Base-by-base conservation (phyloP, 345 rosid genomes). In the Ailanthus altissimus region DNA sequence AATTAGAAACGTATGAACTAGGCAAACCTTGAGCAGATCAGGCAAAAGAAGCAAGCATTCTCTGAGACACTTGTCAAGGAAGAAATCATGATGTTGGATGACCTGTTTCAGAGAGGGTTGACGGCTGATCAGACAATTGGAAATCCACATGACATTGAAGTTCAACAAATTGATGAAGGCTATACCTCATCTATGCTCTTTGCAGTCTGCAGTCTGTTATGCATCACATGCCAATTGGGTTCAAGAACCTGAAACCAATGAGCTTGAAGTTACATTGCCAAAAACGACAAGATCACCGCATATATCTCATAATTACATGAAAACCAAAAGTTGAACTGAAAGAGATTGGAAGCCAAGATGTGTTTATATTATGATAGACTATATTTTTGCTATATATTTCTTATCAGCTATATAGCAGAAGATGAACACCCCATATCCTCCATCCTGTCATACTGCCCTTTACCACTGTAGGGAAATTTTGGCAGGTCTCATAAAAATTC, bases 11-110 rank as follows among this genome's bases (percentile, higher is more conserved):
- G 64, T 57, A 47, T n/a, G 59, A 63, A 46, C 63, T 79, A 11
- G 57, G 73, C 86, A 79, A 83, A 95, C 99, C 99, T 93, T 86
- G 72, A 95, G 91, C 73, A 95, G 82, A 70, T 91, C 91, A 25
- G 99, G 99, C 81, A 89, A 90, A 86, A 92, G 98, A 84, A 95
- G 99, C 85, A 95, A 83, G 81, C 99, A 95, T 82, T 93, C 99
- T 89, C 91, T 88, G 69, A 95, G 82, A 83, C 99, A 95, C 81
- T 90, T 95, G 42, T 90, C 92, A 75, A 95, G 99, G 87, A 95
- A 95, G 84, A 89, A 86, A 79, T 93, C 97, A 75, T 95, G 99
- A 79, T 90, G 88, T 57, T 86, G 94, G 78, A 92, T 92, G 78
- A 95, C 91, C 98, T 95, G 96, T 81, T 80, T 56, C 74, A 83